Percentiles rank a stretch among this genome's conserved stretches.
Conservation (phyloP, 1,284 basidiomycete genomes). For the Cryptococcus wingfieldii region DNA sequence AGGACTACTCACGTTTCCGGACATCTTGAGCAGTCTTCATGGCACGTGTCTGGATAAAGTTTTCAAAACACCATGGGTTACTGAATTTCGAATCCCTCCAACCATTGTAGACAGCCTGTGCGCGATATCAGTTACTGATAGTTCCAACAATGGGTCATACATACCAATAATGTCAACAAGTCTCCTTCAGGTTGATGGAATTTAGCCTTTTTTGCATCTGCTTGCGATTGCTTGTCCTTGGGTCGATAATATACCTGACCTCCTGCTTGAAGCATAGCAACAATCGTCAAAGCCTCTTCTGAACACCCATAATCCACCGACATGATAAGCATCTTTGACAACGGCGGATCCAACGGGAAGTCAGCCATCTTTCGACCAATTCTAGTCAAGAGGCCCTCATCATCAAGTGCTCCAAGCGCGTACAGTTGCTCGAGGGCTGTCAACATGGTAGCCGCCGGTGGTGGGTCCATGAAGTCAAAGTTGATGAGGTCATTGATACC, state of each 20-base stretch:
- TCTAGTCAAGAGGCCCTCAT: constrained; percentile 90
- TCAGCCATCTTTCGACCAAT: constrained; percentile 98
- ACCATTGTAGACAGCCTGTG: constrained; percentile 85
- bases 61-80: constrained; percentile 95
- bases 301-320: constrained; percentile 95
- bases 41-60: constrained; percentile 94
- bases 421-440: constrained; percentile 85
- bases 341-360: constrained; percentile 93
- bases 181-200: constrained; percentile 98
- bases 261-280: constrained; percentile 90
- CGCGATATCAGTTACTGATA: background rate
- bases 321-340: constrained; percentile 98
- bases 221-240: constrained; percentile 98
- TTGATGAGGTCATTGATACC: constrained; percentile 96
- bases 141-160: constrained; percentile 5
- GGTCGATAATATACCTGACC: constrained; percentile 96
- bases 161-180: constrained; percentile 75
- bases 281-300: constrained; percentile 93
- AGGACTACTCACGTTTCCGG: constrained; percentile 61
- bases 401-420: constrained; percentile 91
- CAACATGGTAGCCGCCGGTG: constrained; percentile 90
- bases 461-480: constrained; percentile 99
- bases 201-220: constrained; percentile 98
- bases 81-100: constrained; percentile 95
- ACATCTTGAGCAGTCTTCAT: constrained; percentile 98